Evolutionary conservation across 768 basidiomycete genomes (phyloP).

Genomic region (Mycena leptocephala): DNA sequence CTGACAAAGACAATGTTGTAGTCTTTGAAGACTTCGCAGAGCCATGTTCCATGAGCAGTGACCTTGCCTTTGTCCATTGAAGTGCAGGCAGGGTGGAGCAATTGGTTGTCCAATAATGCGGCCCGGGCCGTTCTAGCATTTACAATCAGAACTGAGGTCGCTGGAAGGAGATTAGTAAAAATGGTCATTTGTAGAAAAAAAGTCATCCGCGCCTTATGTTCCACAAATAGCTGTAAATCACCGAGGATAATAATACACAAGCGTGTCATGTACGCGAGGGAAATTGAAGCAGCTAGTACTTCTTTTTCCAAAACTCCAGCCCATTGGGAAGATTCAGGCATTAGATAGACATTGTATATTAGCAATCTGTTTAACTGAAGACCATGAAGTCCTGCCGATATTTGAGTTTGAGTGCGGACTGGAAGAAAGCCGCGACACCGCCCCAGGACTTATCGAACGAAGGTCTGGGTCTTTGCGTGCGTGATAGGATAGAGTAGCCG

Average conservation of each 20-base stretch:
- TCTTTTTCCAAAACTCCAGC: too few species aligned
- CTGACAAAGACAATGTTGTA: not conserved
- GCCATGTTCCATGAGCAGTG: too few species aligned
- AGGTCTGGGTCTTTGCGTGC: not conserved
- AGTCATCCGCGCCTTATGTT: too few species aligned
- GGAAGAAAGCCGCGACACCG: not conserved
- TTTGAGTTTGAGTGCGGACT: not conserved
- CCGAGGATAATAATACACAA: too few species aligned
- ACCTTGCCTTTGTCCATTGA: not conserved
- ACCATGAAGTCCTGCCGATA: not conserved
- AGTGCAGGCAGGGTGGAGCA: not conserved
- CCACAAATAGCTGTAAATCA: too few species aligned
- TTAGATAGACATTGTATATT: not conserved
- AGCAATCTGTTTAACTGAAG: not conserved
- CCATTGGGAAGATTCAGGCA: too few species aligned
- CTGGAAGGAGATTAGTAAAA: too few species aligned
- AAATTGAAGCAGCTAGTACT: too few species aligned
- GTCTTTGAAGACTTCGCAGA: not conserved
- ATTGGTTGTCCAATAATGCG: not conserved
- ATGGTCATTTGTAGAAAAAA: too few species aligned
- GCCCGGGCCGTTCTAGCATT: not conserved
- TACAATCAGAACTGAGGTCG: too few species aligned
- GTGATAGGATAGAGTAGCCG: not conserved
- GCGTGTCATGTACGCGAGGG: not conserved
- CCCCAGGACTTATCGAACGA: constrained; percentile 2